Evolutionary conservation across 176 grass and related monocot species (phyloP), one percentile per base, ranked within the genome.

Genomic region (Avena sativa): DNA sequence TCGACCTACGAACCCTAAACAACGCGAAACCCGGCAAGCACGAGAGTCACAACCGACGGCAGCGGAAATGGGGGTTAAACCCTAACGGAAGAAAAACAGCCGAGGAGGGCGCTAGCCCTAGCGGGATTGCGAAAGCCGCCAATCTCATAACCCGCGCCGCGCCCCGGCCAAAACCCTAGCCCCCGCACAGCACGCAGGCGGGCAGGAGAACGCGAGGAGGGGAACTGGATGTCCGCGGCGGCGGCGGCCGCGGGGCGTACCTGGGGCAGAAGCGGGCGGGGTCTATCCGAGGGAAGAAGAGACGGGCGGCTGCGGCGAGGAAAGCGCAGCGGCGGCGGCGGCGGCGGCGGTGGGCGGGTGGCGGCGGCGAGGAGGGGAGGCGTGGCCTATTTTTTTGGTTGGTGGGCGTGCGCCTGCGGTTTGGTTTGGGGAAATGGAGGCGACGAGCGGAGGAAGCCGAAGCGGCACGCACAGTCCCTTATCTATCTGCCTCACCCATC

Each of bases 21-120:
- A 12, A 3, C 30, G 23, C 2, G 46, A 74, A 80, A 32, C n/a
- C 6, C 30, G 46, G 12, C 15, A 34, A 34, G 30, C 62, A 8
- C 53, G 21, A 8, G 19, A 85, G 46, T 81, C 49, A 16, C 66
- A 85, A 30, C 10, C 12, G 61, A 11, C n/a, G 46, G 40, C 7
- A 15, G 30, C 76, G 60, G n/a, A 85, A 85, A 88, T 85, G 81
- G 85, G 60, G 60, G 76, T 52, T 85, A 91, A 85, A 88, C 76
- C 76, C 76, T 76, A 76, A 23, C 19, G 9, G 28, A 13, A 23
- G 77, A 77, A 9, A 76, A 76, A n/a, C 20, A n/a, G 81, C 36
- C 17, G 13, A 28, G 3, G 30, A 26, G 36, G 58, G 12, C 19
- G 21, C 47, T 38, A 32, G 40, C 36, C 59, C 50, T 17, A 14